Evolutionary conservation across 352 stramenopile genomes (phyloP), one percentile per base, ranked within the genome.

Genomic region (Pythium guiyangense): DNA sequence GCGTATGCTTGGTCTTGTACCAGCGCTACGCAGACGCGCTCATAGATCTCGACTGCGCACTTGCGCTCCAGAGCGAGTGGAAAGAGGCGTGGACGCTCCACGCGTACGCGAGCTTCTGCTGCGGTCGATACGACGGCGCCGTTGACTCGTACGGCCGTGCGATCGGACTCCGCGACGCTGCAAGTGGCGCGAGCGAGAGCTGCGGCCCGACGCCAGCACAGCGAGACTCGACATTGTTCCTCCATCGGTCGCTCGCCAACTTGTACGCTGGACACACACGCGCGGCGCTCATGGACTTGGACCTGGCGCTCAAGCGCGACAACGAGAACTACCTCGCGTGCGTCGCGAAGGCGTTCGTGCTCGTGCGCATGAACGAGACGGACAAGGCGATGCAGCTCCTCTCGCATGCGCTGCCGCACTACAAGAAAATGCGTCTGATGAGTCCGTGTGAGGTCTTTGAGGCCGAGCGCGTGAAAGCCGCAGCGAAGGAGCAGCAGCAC

Each of bases 61-160:
- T 79, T 11, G 52, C 44, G 15, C 34, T 76, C 9, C 60, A 79
- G 8, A 50, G 63, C 5, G 70, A 79, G 25, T 81, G 74, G 65
- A 48, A 58, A 29, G 70, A 85, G 11, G 74, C 57, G 4, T 77
- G 70, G 63, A 65, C 62, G 35, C 50, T 83, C 4, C 60, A 77
- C 12, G 77, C 67, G 1, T 88, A 88, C 52, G 49, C 61, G 0
- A 63, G 61, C 40, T 85, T 81, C 42, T 84, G 70, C 50, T 50
- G 42, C 0, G 52, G 60, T 2, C 65, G 56, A 0, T 84, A 62
- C 29, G 63, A 77, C 17, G 43, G 63, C 0, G 72, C 77, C 0
- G 56, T 74, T 0, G 49, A 51, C 14, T 70, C 73, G 2, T 84
- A 84, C 44, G 69, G 64, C 4, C 67, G 59, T 1, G 69, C 69